A percentile compares a stretch with the other conserved stretches of the same genome.
Conservation (phyloP, 1,139 yeast species). For the Lodderomyces parapsilosis region DNA sequence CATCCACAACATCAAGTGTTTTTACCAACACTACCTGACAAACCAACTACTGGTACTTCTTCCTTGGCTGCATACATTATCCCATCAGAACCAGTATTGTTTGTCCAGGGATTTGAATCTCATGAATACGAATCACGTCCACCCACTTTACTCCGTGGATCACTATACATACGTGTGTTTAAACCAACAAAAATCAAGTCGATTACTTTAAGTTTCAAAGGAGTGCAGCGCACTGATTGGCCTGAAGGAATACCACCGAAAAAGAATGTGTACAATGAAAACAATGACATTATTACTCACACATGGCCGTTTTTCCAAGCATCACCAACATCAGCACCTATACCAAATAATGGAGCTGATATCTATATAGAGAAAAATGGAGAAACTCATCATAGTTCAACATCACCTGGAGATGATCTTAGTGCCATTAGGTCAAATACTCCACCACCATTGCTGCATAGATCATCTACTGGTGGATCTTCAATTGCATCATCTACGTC, state of each 20-base stretch:
- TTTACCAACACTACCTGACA: constrained; percentile 48
- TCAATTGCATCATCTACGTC: neutral
- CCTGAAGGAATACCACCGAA: constrained; percentile 98
- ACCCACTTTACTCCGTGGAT: constrained; percentile 83
- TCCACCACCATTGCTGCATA: constrained; percentile 19
- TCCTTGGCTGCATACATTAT: constrained; percentile 54
- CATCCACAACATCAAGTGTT: constrained; percentile 22
- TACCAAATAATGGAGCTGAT: constrained; percentile 58
- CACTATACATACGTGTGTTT: constrained; percentile 65
- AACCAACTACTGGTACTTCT: constrained; percentile 46
- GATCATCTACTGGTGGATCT: neutral
- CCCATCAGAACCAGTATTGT: constrained; percentile 77
- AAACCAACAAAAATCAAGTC: constrained; percentile 76
- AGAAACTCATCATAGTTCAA: constrained; percentile 16
- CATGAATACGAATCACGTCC: constrained; percentile 67
- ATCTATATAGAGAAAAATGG: constrained; percentile 35
- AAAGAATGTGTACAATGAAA: constrained; percentile 61
- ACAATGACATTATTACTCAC: constrained; percentile 67
- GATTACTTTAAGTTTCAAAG: constrained; percentile 66
- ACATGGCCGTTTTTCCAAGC: constrained; percentile 84
- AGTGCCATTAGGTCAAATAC: constrained; percentile 22
- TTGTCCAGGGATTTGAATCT: constrained; percentile 76
- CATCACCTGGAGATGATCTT: constrained; percentile 32
- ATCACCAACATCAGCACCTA: constrained; percentile 10
- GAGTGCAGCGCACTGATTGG: constrained; percentile 87